These are phyloP conservation scores for Scenedesmus sp. DNA, from an alignment of 163 green algal genomes.

Conservation along the genomic window DNA sequence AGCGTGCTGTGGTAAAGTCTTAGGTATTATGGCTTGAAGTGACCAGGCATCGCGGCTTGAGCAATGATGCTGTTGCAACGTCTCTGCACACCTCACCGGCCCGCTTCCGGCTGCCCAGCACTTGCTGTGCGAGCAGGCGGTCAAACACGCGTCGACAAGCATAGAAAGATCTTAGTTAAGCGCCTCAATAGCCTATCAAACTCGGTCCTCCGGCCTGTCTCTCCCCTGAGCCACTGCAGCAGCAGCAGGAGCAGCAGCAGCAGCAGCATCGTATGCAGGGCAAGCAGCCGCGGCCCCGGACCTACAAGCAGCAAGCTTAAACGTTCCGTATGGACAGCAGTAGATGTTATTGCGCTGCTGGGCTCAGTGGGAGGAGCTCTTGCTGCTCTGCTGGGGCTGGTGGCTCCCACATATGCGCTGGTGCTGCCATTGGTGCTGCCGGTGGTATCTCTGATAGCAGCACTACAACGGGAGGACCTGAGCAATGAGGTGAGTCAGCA, in stretches of 20 bases:
- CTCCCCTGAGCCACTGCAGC: neutral
- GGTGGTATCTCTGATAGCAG: constrained; percentile 65
- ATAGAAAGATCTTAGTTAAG: neutral
- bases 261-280: neutral
- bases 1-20: neutral
- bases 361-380: constrained; percentile 65
- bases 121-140: neutral
- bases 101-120: neutral
- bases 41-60: neutral
- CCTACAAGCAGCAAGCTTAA: neutral
- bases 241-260: neutral
- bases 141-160: neutral
- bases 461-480: constrained; percentile 63
- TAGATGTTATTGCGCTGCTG: constrained; percentile 63
- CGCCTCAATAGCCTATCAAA: neutral
- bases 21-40: neutral
- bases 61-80: neutral
- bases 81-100: constrained; percentile 1
- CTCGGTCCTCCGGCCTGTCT: neutral
- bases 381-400: constrained; percentile 60
- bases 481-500: constrained; percentile 56
- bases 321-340: constrained; percentile 56
- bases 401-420: constrained; percentile 60
- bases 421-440: constrained; percentile 68
- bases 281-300: neutral